phyloP scores from a whole-genome alignment of 768 basidiomycete genomes.

The Panaeolus cyanescens region DNA sequence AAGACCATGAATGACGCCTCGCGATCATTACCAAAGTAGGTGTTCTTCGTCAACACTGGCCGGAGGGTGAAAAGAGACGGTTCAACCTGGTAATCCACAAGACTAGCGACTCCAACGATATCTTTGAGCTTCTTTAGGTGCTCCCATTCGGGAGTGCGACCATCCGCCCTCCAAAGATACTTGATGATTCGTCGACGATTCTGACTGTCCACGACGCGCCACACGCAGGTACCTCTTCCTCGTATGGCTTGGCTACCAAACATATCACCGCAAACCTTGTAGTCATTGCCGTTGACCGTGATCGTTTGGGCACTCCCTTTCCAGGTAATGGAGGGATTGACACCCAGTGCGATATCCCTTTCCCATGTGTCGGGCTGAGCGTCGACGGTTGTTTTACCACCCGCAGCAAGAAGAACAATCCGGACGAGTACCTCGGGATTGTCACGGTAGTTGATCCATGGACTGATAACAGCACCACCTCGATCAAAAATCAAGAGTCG shows the following conservation, averaged over 20 bases:
- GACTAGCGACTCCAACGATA: slow-evolving; percentile 18
- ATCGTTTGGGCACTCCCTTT: slow-evolving; percentile 4
- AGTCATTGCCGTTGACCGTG: neutral
- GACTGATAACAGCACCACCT: slow-evolving; percentile 13
- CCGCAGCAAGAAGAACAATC: slow-evolving; percentile 11
- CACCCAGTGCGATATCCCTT: slow-evolving; percentile 15
- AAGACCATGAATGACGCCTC: slow-evolving; percentile 6
- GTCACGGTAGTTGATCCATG: slow-evolving; percentile 17
- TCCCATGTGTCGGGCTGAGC: slow-evolving; percentile 14
- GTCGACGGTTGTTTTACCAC: neutral
- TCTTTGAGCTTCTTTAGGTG: slow-evolving; percentile 12
- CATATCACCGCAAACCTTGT: neutral
- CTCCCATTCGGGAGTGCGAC: slow-evolving; percentile 7
- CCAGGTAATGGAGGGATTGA: slow-evolving; percentile 24
- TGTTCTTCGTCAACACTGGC: neutral
- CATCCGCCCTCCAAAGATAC: slow-evolving; percentile 20
- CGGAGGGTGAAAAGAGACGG: neutral
- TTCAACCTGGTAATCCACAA: slow-evolving; percentile 8
- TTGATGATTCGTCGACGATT: slow-evolving; percentile 15
- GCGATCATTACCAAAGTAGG: slow-evolving; percentile 1
- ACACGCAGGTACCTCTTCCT: slow-evolving; percentile 23
- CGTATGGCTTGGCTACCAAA: slow-evolving; percentile 16
- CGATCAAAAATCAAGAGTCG: slow-evolving; percentile 21
- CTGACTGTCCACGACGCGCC: slow-evolving; percentile 11
- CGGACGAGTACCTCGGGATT: slow-evolving; percentile 16